Base-by-base conservation (phyloP, 106 monocot species). In the Platanthera zijinensis region DNA sequence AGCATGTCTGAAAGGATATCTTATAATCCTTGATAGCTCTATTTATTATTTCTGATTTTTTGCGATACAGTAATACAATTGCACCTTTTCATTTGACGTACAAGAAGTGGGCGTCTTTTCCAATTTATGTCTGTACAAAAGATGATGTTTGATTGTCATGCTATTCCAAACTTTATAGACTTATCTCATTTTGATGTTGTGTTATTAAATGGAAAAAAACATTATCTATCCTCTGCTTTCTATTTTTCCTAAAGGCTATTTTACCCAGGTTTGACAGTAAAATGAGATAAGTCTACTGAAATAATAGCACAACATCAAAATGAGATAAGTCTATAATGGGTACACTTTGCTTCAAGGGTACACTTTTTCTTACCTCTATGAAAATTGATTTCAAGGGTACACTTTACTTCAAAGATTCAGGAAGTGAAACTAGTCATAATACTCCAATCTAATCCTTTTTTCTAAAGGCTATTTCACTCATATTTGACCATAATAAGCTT, bases 121-220 rank as follows among this genome's bases (percentile, higher is more conserved):
- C 21, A 62, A 62, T 15, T 62, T 62, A 62, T 22, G 18, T 62
- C 7, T 21, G 7, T 62, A 21, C 62, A 62, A 62, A 62, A 21
- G 62, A 8, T 6, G 62, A 62, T 21, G 19, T 62, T 61, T 62
- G 62, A 19, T 21, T 7, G 62, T 62, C 22, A 21, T 1, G 62
- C 6, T 62, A 62, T 62, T 6, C 18, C 8, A 59, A 59, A 0
- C 15, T 59, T 56, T 14, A 12, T 56, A 56, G 12, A 15, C 21
- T 22, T 62, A 21, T 19, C n/a, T 61, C 18, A 61, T 18, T n/a
- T 61, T 57, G 57, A 9, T 61, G 5, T 7, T 61, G 61, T 6
- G 21, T 19, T 61, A 61, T 61, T 61, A 61, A 19, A 61, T 61
- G 61, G 61, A 61, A 21, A 61, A 61, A n/a, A n/a, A n/a, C n/a